phyloP scores from a whole-genome alignment of 345 rosid genomes.

The Chamaenerion angustifolium region DNA sequence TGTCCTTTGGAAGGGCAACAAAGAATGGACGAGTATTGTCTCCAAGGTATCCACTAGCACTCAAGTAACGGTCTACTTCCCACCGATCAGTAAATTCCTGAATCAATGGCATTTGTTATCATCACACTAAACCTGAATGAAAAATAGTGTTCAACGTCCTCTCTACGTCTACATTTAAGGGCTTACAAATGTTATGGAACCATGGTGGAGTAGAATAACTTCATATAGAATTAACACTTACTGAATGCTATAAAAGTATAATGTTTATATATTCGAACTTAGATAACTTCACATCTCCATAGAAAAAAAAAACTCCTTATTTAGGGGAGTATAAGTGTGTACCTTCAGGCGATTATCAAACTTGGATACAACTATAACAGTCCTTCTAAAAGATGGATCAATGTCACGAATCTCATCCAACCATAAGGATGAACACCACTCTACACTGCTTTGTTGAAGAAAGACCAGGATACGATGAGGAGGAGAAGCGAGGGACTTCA shows the following conservation, averaged over 20 bases:
- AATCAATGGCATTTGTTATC: conserved; percentile 3
- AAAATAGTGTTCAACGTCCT: background rate
- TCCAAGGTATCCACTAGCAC: conserved; percentile 93
- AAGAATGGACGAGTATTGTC: conserved; percentile 75
- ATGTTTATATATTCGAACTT: no score
- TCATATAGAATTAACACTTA: no score
- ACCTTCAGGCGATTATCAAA: conserved; percentile 98
- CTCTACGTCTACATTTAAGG: no score
- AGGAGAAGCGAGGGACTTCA: conserved; percentile 83
- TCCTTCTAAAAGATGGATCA: conserved; percentile 77
- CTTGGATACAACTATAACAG: conserved; percentile 83
- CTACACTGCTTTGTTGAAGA: conserved; percentile 96
- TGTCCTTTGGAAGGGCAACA: conserved; percentile 89
- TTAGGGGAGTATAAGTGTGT: background rate
- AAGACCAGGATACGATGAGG: conserved; percentile 86
- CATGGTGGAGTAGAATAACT: no score
- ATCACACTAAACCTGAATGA: no score
- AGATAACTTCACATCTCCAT: no score
- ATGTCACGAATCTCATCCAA: conserved; percentile 80
- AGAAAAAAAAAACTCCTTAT: background rate
- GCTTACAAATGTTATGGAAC: no score
- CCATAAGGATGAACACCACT: conserved; percentile 98
- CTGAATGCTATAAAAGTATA: no score
- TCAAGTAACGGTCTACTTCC: conserved; percentile 86
- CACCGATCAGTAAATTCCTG: conserved; percentile 76